Conservation (phyloP, 805 yeast genomes). For the Myxozyma neotropica region DNA sequence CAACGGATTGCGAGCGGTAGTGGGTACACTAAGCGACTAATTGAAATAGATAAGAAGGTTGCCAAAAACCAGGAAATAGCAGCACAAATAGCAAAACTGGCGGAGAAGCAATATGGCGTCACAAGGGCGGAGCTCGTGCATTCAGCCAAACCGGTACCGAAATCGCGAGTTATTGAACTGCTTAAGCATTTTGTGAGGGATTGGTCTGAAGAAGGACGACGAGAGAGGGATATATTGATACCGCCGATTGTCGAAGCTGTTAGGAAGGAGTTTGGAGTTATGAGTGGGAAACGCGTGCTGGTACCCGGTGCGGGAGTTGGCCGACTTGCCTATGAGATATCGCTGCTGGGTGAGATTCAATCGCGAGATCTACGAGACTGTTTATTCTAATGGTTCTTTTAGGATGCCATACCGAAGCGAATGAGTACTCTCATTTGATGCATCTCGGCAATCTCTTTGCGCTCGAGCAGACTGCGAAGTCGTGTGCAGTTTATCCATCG, state of each 20-base stretch:
- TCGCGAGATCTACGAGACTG: background rate
- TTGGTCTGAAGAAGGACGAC: constrained; percentile 58
- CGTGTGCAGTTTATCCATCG: constrained; percentile 43
- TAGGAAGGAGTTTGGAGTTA: constrained; percentile 39
- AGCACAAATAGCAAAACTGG: constrained; percentile 48
- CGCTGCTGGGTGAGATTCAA: constrained; percentile 24
- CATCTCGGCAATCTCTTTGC: constrained; percentile 51
- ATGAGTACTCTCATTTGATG: constrained; percentile 80
- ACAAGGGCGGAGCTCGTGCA: constrained; percentile 50
- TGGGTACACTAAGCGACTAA: constrained; percentile 59
- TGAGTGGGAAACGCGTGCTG: constrained; percentile 49
- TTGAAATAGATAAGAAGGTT: constrained; percentile 52
- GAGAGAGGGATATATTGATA: constrained; percentile 58
- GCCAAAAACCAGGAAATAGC: constrained; percentile 53
- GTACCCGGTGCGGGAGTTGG: constrained; percentile 93
- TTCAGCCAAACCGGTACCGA: constrained; percentile 39
- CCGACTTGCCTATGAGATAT: constrained; percentile 62
- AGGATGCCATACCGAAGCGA: constrained; percentile 61
- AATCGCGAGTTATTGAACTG: constrained; percentile 43
- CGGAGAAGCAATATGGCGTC: constrained; percentile 46
- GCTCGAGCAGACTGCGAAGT: constrained; percentile 31
- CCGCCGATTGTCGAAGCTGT: constrained; percentile 55
- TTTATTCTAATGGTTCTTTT: background rate
- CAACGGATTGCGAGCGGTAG: constrained; percentile 55
- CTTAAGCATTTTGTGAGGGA: constrained; percentile 79